These are phyloP conservation scores for Oxytropis ochrocephala DNA, from an alignment of 306 rosid species.

Conservation along the genomic window DNA sequence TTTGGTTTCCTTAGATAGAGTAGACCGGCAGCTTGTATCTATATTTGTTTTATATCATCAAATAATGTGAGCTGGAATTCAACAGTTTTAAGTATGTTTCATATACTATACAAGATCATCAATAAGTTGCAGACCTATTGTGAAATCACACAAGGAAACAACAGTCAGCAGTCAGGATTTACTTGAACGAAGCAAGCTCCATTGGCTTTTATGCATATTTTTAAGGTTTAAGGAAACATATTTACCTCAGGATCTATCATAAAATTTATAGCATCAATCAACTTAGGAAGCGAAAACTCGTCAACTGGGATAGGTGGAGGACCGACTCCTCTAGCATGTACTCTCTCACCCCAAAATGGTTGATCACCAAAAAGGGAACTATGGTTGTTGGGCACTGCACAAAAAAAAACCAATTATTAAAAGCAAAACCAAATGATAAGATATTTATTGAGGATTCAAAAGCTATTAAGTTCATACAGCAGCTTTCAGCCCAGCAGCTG, in stretches of 20 bases:
- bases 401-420: slow-evolving; percentile 5
- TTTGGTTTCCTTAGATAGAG: too few relatives aligned
- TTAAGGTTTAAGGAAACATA: background rate
- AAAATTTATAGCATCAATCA: slow-evolving; percentile 64
- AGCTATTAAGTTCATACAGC: slow-evolving; percentile 52
- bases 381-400: slow-evolving; percentile 86
- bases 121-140: background rate
- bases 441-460: background rate
- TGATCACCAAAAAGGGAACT: slow-evolving; percentile 98
- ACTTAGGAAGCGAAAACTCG: slow-evolving; percentile 80
- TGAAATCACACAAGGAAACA: background rate
- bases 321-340: slow-evolving; percentile 89
- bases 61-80: background rate
- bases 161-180: background rate
- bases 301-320: slow-evolving; percentile 91
- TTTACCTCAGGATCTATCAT: slow-evolving; percentile 91
- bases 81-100: background rate
- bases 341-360: slow-evolving; percentile 99
- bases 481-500: slow-evolving; percentile 98
- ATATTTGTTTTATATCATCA: too few relatives aligned
- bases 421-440: background rate
- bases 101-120: background rate
- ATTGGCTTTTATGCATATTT: background rate
- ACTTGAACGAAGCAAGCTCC: background rate
- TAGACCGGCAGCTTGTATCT: too few relatives aligned